These are phyloP conservation scores for Apiospora malaysiana DNA, from an alignment of 2,329 filamentous ascomycete species.

Conservation along the genomic window DNA sequence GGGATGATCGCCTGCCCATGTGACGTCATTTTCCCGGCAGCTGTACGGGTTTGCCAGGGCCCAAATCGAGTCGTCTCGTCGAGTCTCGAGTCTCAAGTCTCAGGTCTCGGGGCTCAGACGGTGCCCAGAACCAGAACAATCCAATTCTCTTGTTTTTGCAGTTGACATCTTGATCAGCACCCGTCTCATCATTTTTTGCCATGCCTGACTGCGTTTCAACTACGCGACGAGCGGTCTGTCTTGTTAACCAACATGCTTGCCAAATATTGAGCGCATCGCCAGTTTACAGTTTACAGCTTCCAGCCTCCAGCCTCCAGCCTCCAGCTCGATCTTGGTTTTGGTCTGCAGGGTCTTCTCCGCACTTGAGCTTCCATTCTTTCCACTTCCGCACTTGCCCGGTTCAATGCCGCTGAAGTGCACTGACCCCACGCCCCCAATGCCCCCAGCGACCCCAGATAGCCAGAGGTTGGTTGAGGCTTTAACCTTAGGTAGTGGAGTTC, in stretches of 20 bases:
- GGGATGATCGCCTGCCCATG: background rate
- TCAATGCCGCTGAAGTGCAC: too few relatives aligned
- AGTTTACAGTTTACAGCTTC: background rate
- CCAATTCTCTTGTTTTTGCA: background rate
- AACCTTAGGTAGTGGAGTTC: background rate
- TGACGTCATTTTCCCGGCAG: conserved; percentile 7
- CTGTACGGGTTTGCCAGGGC: background rate
- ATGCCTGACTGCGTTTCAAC: background rate
- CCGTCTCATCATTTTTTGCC: background rate
- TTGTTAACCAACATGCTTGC: background rate
- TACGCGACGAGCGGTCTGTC: background rate
- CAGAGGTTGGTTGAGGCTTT: background rate
- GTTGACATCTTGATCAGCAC: background rate
- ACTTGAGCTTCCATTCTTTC: background rate
- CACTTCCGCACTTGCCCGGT: too few relatives aligned
- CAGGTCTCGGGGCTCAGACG: background rate
- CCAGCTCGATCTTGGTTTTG: background rate
- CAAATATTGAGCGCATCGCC: background rate
- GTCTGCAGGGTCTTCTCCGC: background rate
- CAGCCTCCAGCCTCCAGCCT: background rate
- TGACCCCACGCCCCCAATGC: too few relatives aligned
- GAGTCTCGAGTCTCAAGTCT: background rate
- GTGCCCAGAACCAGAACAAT: conserved; percentile 4
- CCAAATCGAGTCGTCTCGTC: background rate
- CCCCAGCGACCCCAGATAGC: too few relatives aligned